A percentile compares a stretch with the other conserved stretches of the same genome.
Evolutionary conservation across 768 basidiomycete genomes (phyloP).

Genomic region (Favolaschia claudopus): DNA sequence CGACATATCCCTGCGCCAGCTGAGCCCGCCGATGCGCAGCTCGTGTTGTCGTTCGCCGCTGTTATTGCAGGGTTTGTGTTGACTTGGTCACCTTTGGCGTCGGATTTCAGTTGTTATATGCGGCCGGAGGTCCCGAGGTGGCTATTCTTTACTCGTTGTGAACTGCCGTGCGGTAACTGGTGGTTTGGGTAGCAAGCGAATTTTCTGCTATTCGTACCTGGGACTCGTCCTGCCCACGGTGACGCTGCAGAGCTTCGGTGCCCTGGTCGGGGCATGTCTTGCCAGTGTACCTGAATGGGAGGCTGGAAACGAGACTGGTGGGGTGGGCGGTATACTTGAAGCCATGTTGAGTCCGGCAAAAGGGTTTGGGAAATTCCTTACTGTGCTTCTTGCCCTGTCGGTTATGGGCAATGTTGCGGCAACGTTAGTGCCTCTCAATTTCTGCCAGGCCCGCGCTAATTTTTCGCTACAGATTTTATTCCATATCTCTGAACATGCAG

Average conservation of each 20-base stretch:
- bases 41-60: slow-evolving; percentile 71
- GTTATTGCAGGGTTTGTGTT: slow-evolving; percentile 79
- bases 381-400: slow-evolving; percentile 81
- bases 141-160: slow-evolving; percentile 1
- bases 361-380: slow-evolving; percentile 81
- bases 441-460: not conserved
- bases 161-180: not conserved
- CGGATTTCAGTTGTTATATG: slow-evolving; percentile 82
- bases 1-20: slow-evolving; percentile 53
- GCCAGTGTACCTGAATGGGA: slow-evolving; percentile 68
- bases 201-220: slow-evolving; percentile 74
- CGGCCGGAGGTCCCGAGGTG: slow-evolving; percentile 65
- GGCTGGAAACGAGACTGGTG: slow-evolving; percentile 58
- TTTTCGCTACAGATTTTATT: slow-evolving; percentile 62
- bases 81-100: slow-evolving; percentile 65
- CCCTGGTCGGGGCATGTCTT: slow-evolving; percentile 67
- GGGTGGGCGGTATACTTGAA: slow-evolving; percentile 75
- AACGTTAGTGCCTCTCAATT: slow-evolving; percentile 40
- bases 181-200: slow-evolving; percentile 54
- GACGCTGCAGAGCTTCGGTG: slow-evolving; percentile 58
- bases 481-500: slow-evolving; percentile 77
- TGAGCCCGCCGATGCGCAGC: slow-evolving; percentile 59
- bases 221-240: slow-evolving; percentile 75
- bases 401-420: slow-evolving; percentile 85
- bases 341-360: slow-evolving; percentile 77